Conservation (phyloP, 2,329 filamentous ascomycete species). For the Fusarium mangiferae region DNA sequence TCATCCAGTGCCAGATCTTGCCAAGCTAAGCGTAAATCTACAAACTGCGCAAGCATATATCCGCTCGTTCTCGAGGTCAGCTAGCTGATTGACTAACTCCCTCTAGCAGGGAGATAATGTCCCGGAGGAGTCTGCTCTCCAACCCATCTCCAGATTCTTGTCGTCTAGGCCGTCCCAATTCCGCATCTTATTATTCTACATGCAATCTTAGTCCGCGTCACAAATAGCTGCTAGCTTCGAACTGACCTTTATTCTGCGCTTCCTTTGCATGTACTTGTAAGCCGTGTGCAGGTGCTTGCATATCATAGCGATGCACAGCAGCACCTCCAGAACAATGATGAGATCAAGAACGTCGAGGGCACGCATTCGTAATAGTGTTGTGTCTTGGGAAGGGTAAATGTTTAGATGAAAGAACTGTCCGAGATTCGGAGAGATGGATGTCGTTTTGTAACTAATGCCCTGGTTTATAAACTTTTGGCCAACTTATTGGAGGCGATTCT, state of each 20-base stretch:
- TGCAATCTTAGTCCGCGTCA: background rate
- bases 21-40: too few species aligned
- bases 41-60: too few species aligned
- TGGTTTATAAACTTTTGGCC: rapidly evolving
- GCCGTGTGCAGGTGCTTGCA: background rate
- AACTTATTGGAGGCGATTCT: rapidly evolving
- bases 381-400: background rate
- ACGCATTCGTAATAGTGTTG: background rate
- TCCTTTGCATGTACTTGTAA: too few species aligned
- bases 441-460: background rate
- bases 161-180: background rate
- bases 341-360: background rate
- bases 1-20: too few species aligned
- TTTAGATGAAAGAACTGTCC: background rate
- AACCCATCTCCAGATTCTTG: background rate
- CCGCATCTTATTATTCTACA: background rate
- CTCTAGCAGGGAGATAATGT: background rate
- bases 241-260: background rate
- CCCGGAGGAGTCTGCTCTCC: background rate
- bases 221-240: background rate
- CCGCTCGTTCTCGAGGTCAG: too few species aligned
- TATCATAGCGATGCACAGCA: background rate
- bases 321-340: background rate
- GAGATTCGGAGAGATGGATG: rapidly evolving
- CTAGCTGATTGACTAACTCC: too few species aligned